Evolutionary conservation across 495 filamentous ascomycete species (phyloP), one percentile per base, ranked within the genome.

Genomic region (Neurospora tetraspora): DNA sequence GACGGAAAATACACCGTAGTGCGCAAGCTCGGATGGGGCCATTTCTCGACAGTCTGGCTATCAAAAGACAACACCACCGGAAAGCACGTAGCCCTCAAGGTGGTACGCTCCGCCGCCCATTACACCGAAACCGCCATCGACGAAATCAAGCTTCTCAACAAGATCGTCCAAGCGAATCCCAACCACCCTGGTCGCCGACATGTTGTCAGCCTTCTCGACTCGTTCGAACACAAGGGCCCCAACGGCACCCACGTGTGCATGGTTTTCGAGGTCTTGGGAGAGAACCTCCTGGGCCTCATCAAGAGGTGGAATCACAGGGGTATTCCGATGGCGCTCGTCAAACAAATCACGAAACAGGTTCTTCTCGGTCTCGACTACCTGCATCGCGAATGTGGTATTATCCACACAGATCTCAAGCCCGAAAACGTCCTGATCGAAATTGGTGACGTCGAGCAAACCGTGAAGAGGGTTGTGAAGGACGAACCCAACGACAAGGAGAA

Each of bases 361-460:
- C 87, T 99, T 71, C 87, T 99, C 65, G 96, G 96, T 5, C 85
- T 99, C 68, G 96, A 99, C 78, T 98, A 99, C 80, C 87, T 99
- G 27, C 96, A 99, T 76, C 90, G 96, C 69, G 96, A 99, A 82
- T 99, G 96, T 84, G 96, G 96, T 74, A 99, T 99, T 81, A 98
- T 99, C 76, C 96, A 99, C 82, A 99, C 96, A 7, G 96, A 99
- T 82, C 82, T 99, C 74, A 99, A 99, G 81, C 96, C 96, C 45
- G 96, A 99, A 78, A 99, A 99, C 80, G 96, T 99, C 38, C 84
- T 99, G 77, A 98, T 99, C 80, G 96, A 99, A 85, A 98, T 99
- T 78, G 96, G 96, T 65, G 96, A 99, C 76, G 96, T 99, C 47
- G 96, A 99, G 84, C 87, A 90, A 72, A 98, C 98, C 71, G 96